These are phyloP conservation scores for Bisporella sp. DNA, from an alignment of 2,329 filamentous ascomycete species.

Conservation along the genomic window DNA sequence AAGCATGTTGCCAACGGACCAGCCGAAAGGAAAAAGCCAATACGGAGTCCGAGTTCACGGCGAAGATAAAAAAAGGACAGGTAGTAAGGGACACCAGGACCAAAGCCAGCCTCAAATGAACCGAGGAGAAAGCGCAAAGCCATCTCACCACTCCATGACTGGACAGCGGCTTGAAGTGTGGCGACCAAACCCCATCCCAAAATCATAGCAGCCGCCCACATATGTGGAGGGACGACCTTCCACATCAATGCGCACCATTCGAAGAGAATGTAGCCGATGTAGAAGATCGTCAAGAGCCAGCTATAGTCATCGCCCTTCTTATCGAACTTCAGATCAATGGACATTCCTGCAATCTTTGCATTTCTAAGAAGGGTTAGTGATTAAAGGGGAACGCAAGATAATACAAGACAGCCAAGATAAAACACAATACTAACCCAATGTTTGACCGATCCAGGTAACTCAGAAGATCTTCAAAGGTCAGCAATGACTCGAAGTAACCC, in stretches of 20 bases:
- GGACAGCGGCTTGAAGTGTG: slow-evolving; percentile 37
- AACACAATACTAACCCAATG: not conserved
- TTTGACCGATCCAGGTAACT: not conserved
- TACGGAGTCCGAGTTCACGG: slow-evolving; percentile 60
- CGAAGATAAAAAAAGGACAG: slow-evolving; percentile 39
- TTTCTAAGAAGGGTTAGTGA: slow-evolving; percentile 30
- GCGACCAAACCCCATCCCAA: slow-evolving; percentile 22
- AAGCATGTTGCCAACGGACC: slow-evolving; percentile 63
- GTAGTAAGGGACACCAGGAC: slow-evolving; percentile 30
- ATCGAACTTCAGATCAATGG: slow-evolving; percentile 36
- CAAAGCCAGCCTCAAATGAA: slow-evolving; percentile 27
- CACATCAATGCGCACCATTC: slow-evolving; percentile 29
- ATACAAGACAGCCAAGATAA: not conserved
- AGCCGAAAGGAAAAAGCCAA: slow-evolving; percentile 58
- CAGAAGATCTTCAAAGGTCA: not conserved
- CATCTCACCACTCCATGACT: slow-evolving; percentile 32
- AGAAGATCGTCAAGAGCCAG: slow-evolving; percentile 29
- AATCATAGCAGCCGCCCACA: slow-evolving; percentile 25
- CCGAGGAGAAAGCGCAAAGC: slow-evolving; percentile 29
- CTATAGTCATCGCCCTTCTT: slow-evolving; percentile 29
- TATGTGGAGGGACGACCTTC: slow-evolving; percentile 27
- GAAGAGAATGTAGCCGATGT: slow-evolving; percentile 29
- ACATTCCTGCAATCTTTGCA: slow-evolving; percentile 44
- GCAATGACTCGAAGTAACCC: not conserved
- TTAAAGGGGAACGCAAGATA: not conserved